Conservation (phyloP, 805 yeast species). For the Starmerella asiatica region DNA sequence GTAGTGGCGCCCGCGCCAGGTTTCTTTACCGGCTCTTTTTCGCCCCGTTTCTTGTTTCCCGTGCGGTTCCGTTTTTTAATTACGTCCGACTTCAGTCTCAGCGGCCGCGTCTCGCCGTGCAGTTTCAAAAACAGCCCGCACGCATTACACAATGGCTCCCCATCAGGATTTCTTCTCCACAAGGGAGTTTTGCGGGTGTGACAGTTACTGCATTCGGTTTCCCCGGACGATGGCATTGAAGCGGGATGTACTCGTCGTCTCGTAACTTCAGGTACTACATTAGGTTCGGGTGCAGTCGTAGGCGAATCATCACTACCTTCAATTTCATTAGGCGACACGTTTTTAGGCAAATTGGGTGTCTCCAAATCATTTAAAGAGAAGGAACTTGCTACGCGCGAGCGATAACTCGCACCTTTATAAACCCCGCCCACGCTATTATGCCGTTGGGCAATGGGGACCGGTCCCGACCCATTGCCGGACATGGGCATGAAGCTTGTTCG, state of each 20-base stretch:
- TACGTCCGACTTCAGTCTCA: conserved; percentile 86
- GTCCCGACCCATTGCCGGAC: conserved; percentile 6
- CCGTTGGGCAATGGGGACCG: conserved; percentile 14
- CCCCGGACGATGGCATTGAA: too few relatives aligned
- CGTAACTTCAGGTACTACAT: too few relatives aligned
- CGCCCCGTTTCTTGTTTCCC: conserved; percentile 2
- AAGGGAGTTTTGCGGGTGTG: conserved; percentile 85
- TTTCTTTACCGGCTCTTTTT: neutral
- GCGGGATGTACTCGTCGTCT: too few relatives aligned
- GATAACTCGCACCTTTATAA: conserved; percentile 14
- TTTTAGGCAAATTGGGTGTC: too few relatives aligned
- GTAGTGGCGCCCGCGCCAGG: too few relatives aligned
- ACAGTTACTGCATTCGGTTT: conserved; percentile 62
- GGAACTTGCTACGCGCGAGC: conserved; percentile 10
- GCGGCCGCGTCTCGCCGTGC: conserved; percentile 90
- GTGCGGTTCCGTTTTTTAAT: conserved; percentile 78
- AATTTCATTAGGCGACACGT: too few relatives aligned
- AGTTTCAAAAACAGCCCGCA: conserved; percentile 86
- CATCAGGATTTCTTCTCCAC: conserved; percentile 91
- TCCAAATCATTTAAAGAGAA: conserved; percentile 4
- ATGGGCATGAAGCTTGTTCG: conserved; percentile 7
- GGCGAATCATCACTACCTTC: too few relatives aligned
- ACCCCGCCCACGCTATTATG: conserved; percentile 12
- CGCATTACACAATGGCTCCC: conserved; percentile 90
- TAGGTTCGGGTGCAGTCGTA: too few relatives aligned